phyloP scores from a whole-genome alignment of 164 flowering plant genomes.

The Platanus orientalis region DNA sequence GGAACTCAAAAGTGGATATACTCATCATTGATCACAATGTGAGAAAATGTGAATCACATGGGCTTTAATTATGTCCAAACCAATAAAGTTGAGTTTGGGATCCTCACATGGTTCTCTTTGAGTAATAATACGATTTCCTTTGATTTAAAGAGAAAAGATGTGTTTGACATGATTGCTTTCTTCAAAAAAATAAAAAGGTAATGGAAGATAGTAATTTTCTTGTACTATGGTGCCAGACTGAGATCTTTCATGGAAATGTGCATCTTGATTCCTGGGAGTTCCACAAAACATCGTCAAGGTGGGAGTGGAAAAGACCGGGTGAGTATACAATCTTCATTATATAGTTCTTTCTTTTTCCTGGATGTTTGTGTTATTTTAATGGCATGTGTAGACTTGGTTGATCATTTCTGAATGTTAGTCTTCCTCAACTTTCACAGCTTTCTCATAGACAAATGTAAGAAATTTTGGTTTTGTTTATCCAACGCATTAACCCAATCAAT shows the following conservation, averaged over 20 bases:
- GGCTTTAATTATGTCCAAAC: background rate
- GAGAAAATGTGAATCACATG: background rate
- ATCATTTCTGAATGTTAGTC: too few relatives aligned
- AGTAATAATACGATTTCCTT: background rate
- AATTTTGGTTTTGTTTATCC: background rate
- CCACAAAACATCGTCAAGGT: constrained; percentile 39
- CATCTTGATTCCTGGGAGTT: constrained; percentile 72
- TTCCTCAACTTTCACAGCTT: background rate
- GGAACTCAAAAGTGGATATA: background rate
- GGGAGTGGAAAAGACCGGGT: constrained; percentile 38
- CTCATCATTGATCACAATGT: background rate
- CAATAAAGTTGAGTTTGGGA: background rate
- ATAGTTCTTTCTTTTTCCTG: background rate
- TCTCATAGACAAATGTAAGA: background rate
- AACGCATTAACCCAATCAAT: too few relatives aligned
- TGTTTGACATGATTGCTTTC: background rate
- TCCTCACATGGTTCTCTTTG: background rate
- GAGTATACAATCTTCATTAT: constrained; percentile 21
- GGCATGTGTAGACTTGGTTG: too few relatives aligned
- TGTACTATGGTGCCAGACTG: constrained; percentile 49
- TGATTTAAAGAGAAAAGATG: background rate
- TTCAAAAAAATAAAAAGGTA: background rate
- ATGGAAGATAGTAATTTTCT: background rate
- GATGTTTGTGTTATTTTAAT: too few relatives aligned
- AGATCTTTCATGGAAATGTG: constrained; percentile 95